Evolutionary conservation across 2,329 filamentous ascomycete genomes (phyloP).

Genomic region (Aspergillus clavatus): DNA sequence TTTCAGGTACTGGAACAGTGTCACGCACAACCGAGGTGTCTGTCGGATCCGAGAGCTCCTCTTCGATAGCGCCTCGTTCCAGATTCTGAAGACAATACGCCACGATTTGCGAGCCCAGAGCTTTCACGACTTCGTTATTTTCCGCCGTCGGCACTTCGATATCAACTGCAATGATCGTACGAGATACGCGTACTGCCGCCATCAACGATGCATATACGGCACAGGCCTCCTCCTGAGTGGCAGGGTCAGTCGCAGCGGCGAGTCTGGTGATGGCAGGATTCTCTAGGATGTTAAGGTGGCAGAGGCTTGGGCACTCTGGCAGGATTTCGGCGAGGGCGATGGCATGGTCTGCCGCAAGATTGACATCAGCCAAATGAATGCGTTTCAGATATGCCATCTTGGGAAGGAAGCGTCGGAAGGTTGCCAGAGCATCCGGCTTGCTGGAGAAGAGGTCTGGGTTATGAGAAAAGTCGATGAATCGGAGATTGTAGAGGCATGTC

Average conservation of each 20-base stretch:
- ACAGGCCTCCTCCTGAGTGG: slow-evolving; percentile 84
- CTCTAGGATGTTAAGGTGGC: slow-evolving; percentile 80
- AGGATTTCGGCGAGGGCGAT: slow-evolving; percentile 88
- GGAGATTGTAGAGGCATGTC: slow-evolving; percentile 64
- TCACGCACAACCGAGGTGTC: slow-evolving; percentile 42
- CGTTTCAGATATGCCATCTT: slow-evolving; percentile 73
- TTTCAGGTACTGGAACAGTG: slow-evolving; percentile 66
- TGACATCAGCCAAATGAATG: slow-evolving; percentile 79
- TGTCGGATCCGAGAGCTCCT: slow-evolving; percentile 46
- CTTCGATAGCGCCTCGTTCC: slow-evolving; percentile 67
- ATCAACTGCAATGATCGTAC: slow-evolving; percentile 80
- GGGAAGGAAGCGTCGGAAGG: slow-evolving; percentile 79
- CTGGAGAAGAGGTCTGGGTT: slow-evolving; percentile 74
- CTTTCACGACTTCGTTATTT: slow-evolving; percentile 86
- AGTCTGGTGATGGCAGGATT: slow-evolving; percentile 62
- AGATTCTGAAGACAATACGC: slow-evolving; percentile 91
- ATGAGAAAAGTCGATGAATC: slow-evolving; percentile 88
- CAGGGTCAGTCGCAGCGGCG: slow-evolving; percentile 72
- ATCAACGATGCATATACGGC: slow-evolving; percentile 89
- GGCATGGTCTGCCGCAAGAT: slow-evolving; percentile 77
- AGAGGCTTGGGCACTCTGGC: slow-evolving; percentile 73
- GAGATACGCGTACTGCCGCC: slow-evolving; percentile 78
- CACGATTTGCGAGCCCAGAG: slow-evolving; percentile 87
- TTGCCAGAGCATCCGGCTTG: slow-evolving; percentile 66
- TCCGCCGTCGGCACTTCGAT: slow-evolving; percentile 79